Evolutionary conservation across 805 yeast genomes (phyloP).

Genomic region (Cyberlindnera mrakii): DNA sequence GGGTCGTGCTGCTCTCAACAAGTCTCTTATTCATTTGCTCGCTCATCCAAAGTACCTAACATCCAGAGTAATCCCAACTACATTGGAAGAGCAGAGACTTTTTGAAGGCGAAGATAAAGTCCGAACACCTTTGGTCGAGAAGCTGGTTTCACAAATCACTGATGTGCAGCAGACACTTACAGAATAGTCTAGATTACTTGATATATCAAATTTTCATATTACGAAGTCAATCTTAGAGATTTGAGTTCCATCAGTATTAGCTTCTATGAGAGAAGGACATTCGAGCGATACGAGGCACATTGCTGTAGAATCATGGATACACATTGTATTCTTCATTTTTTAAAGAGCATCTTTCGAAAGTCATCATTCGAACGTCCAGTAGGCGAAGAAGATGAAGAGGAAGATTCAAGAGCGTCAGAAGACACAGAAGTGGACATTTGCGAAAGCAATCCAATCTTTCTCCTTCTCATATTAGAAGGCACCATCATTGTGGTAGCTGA

Average conservation of each 20-base stretch:
- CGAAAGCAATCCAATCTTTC: neutral
- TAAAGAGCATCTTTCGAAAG: slow-evolving; percentile 21
- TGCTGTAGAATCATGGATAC: neutral
- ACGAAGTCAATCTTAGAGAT: neutral
- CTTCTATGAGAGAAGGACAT: too few relatives aligned
- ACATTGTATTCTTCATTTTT: slow-evolving; percentile 4
- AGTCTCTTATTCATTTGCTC: slow-evolving; percentile 61
- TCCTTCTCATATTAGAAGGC: slow-evolving; percentile 10
- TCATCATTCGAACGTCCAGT: slow-evolving; percentile 18
- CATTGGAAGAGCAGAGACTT: slow-evolving; percentile 56
- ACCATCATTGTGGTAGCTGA: slow-evolving; percentile 1
- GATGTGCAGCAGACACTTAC: slow-evolving; percentile 39
- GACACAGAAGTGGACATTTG: neutral
- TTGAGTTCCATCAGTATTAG: too few relatives aligned
- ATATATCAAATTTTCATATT: neutral
- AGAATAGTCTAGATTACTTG: slow-evolving; percentile 1
- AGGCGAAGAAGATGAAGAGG: neutral
- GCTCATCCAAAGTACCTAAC: slow-evolving; percentile 84
- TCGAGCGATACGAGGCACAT: neutral
- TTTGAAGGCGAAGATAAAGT: slow-evolving; percentile 42
- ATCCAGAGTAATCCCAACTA: slow-evolving; percentile 58
- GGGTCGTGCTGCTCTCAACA: slow-evolving; percentile 54
- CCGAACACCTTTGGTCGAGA: slow-evolving; percentile 36
- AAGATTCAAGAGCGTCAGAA: neutral
- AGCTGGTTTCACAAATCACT: slow-evolving; percentile 43